phyloP scores from a whole-genome alignment of 441 rosid genomes.

The Euphorbia celastroides region DNA sequence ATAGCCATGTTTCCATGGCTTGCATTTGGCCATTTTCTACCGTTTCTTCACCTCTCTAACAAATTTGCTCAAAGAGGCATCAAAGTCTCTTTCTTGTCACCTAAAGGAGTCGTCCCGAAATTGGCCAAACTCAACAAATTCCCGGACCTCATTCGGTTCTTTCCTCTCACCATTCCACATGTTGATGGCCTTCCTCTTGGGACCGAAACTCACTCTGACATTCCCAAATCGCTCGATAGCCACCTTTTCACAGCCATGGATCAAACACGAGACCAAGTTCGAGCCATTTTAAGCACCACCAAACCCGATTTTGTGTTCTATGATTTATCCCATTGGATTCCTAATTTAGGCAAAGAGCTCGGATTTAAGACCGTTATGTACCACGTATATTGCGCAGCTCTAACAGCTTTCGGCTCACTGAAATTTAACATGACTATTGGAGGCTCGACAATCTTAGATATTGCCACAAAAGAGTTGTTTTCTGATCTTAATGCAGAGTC shows the following conservation, averaged over 20 bases:
- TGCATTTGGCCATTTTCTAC: conserved; percentile 9
- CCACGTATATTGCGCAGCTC: neutral
- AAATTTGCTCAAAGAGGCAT: neutral
- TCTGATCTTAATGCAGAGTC: neutral
- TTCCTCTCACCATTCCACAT: conserved; percentile 42
- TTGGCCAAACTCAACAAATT: neutral
- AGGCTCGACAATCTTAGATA: neutral
- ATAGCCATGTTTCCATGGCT: conserved; percentile 4
- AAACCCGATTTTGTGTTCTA: conserved; percentile 19
- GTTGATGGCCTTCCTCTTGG: conserved; percentile 58
- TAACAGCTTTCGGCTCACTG: neutral
- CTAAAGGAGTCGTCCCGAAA: neutral
- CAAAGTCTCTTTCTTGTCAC: neutral
- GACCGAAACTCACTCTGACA: conserved; percentile 34
- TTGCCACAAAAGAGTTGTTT: neutral
- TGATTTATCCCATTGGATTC: conserved; percentile 19
- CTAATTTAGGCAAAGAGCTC: neutral
- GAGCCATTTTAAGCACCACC: conserved; percentile 5
- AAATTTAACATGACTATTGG: neutral
- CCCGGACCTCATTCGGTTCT: conserved; percentile 39
- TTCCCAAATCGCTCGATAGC: conserved; percentile 17
- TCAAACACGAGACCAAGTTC: conserved; percentile 6
- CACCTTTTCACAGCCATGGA: conserved; percentile 8
- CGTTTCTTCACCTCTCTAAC: conserved; percentile 3
- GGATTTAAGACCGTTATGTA: conserved; percentile 15